Percentiles rank a stretch among this genome's conserved stretches.
Conservation (phyloP, 75 land plant species). For the Gnetum montanum region DNA sequence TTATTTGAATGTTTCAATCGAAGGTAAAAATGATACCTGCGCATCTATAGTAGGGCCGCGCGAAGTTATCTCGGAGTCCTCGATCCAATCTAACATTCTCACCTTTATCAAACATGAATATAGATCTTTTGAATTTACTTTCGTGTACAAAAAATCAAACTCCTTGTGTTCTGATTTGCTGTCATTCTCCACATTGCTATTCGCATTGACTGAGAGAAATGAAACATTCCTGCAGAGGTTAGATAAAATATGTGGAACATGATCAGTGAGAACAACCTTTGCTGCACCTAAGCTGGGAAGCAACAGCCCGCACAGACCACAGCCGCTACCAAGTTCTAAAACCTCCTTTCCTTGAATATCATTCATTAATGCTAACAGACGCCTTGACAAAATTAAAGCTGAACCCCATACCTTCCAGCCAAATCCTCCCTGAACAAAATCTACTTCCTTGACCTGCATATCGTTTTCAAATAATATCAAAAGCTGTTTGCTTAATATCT, state of each 20-base stretch:
- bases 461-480: no score
- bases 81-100: slow-evolving; percentile 17
- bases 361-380: slow-evolving; percentile 8
- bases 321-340: slow-evolving; percentile 24
- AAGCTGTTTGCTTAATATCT: background rate
- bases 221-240: slow-evolving; percentile 13
- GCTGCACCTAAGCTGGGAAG: slow-evolving; percentile 13
- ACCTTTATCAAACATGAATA: slow-evolving; percentile 7
- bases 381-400: slow-evolving; percentile 15
- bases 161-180: background rate
- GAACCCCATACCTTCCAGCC: slow-evolving; percentile 28
- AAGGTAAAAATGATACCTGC: slow-evolving; percentile 5
- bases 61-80: background rate
- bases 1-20: background rate
- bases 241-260: slow-evolving; percentile 9
- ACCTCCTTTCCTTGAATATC: slow-evolving; percentile 5
- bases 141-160: slow-evolving; percentile 6
- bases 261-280: slow-evolving; percentile 23
- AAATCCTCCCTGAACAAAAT: slow-evolving; percentile 15
- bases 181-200: background rate
- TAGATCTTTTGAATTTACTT: background rate
- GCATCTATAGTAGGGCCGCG: background rate
- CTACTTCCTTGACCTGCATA: slow-evolving; percentile 20
- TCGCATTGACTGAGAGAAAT: slow-evolving; percentile 1
- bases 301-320: slow-evolving; percentile 23